Conservation (phyloP, 768 basidiomycete species). For the Cubamyces lactineus region DNA sequence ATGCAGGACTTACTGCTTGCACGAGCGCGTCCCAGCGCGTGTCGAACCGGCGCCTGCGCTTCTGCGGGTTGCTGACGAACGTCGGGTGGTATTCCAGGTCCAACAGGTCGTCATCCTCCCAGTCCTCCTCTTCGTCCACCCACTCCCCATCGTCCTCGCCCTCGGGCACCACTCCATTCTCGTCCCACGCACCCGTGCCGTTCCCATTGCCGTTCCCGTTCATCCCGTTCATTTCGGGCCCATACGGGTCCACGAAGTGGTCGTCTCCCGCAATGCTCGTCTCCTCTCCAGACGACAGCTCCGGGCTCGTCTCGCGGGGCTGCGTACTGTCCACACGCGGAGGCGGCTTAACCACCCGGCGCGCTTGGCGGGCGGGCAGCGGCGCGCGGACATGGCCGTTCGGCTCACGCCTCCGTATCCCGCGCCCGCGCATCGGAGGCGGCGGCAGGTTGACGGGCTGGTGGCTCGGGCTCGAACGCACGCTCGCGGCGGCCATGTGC, state of each 20-base stretch:
- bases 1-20: constrained; percentile 57
- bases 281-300: constrained; percentile 70
- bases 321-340: constrained; percentile 84
- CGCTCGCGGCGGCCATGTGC: constrained; percentile 53
- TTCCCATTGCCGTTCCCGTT: constrained; percentile 43
- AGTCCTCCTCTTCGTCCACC: constrained; percentile 73
- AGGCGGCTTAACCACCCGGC: constrained; percentile 57
- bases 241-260: constrained; percentile 30
- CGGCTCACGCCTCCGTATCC: constrained; percentile 49
- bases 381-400: constrained; percentile 40
- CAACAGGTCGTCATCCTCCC: constrained; percentile 67
- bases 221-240: constrained; percentile 25
- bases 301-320: constrained; percentile 79
- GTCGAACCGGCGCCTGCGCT: constrained; percentile 73
- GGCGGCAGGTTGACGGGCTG: constrained; percentile 64
- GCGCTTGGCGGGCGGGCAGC: constrained; percentile 21
- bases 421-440: constrained; percentile 47
- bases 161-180: constrained; percentile 27
- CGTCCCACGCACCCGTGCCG: constrained; percentile 33
- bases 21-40: constrained; percentile 73
- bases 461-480: constrained; percentile 74
- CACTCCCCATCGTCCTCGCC: constrained; percentile 60
- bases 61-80: constrained; percentile 67
- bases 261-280: constrained; percentile 66
- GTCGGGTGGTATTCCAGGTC: constrained; percentile 78